Conservation (phyloP, 345 rosid species). For the Erucastrum elatum region DNA sequence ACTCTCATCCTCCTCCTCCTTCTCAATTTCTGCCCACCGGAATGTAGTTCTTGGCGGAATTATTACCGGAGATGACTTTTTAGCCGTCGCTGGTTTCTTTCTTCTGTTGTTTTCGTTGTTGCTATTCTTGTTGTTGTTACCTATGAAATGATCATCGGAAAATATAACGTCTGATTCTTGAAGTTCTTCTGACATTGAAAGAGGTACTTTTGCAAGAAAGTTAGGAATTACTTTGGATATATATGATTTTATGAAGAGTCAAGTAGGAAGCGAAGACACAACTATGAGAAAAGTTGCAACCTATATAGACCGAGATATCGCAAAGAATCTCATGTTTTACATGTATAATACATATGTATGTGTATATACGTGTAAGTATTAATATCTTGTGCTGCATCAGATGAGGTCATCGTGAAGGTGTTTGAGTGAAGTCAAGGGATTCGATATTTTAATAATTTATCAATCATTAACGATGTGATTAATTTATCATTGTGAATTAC, state of each 20-base stretch:
- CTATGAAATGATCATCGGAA: constrained; percentile 34
- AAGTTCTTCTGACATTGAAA: constrained; percentile 51
- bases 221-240: background rate
- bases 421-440: constrained; percentile 61
- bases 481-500: constrained; percentile 1
- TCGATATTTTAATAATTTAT: constrained; percentile 20
- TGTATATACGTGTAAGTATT: constrained; percentile 19
- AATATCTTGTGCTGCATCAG: constrained; percentile 31
- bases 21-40: constrained; percentile 21
- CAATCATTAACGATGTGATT: constrained; percentile 29
- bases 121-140: background rate
- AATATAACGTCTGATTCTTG: constrained; percentile 57
- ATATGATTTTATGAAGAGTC: background rate
- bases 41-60: constrained; percentile 44
- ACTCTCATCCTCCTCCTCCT: constrained; percentile 23
- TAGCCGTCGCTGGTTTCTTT: constrained; percentile 29
- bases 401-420: constrained; percentile 46
- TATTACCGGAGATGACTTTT: constrained; percentile 28
- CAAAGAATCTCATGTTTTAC: constrained; percentile 36
- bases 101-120: constrained; percentile 6
- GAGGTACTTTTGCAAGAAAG: background rate
- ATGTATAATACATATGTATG: constrained; percentile 17
- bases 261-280: constrained; percentile 16
- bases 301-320: constrained; percentile 34
- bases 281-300: constrained; percentile 1